Evolutionary conservation across 306 rosid genomes (phyloP).

Genomic region (Datisca glomerata): DNA sequence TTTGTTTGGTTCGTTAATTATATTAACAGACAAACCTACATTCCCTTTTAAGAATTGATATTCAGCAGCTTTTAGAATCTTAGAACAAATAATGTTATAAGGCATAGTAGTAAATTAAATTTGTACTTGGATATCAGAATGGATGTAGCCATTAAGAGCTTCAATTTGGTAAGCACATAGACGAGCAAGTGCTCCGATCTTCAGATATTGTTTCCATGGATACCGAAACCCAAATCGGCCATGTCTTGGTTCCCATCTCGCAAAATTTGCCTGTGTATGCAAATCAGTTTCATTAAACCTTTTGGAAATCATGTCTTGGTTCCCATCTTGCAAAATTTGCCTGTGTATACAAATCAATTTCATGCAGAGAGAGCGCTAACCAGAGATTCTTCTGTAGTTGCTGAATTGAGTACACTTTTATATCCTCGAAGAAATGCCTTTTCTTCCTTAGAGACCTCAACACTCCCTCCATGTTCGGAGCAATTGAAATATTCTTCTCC

Average conservation of each 20-base stretch:
- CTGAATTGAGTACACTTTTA: slow-evolving; percentile 54
- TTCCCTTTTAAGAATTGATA: too few species aligned
- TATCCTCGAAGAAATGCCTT: slow-evolving; percentile 45
- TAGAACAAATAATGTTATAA: too few species aligned
- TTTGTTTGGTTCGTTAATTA: too few species aligned
- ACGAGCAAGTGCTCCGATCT: slow-evolving; percentile 31
- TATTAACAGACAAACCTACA: too few species aligned
- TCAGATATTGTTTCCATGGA: slow-evolving; percentile 45
- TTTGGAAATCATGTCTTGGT: slow-evolving; percentile 37
- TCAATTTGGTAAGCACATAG: slow-evolving; percentile 38
- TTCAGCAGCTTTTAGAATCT: too few species aligned
- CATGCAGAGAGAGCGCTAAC: slow-evolving; percentile 22
- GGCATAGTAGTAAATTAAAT: too few species aligned
- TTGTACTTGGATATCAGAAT: slow-evolving; percentile 17
- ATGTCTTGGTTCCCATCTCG: slow-evolving; percentile 48
- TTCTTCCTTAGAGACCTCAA: slow-evolving; percentile 12
- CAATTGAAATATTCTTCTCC: slow-evolving; percentile 42
- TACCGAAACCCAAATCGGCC: slow-evolving; percentile 29
- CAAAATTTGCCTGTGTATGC: slow-evolving; percentile 41
- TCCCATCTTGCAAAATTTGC: slow-evolving; percentile 54
- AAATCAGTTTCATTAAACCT: too few species aligned
- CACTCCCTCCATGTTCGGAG: slow-evolving; percentile 17
- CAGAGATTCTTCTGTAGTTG: slow-evolving; percentile 51
- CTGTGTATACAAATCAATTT: too few species aligned
- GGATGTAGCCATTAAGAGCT: slow-evolving; percentile 27